Evolutionary conservation across 2,329 filamentous ascomycete species (phyloP), one percentile per base, ranked within the genome.

Genomic region (Trichophyton benhamiae): DNA sequence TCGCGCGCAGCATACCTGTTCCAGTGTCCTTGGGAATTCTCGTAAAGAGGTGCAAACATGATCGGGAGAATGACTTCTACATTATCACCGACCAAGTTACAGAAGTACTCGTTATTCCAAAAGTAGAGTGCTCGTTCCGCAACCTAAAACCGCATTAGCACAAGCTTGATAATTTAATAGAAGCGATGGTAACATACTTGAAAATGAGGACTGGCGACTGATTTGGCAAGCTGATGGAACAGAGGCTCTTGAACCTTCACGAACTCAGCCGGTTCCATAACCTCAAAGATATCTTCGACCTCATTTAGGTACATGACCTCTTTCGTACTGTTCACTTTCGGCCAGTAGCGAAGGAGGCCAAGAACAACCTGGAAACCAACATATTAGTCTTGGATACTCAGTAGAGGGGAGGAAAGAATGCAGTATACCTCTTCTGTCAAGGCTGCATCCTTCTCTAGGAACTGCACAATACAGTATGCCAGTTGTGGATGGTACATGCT

Each of bases 91-190:
- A 99, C 94, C 63, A 99, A 81, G 72, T 97, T 99, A 80, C 94
- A 99, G 78, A 99, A 99, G 75, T 99, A 99, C 75, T 99, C 94
- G 72, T 99, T 99, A 80, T 99, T 99, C 94, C 94, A 99, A 79
- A 99, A 99, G 78, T 99, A 99, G 30, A 99, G 82, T 3, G 94
- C 94, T 66, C 94, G 86, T 77, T 99, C 94, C 17, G 94, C 94
- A 62, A 99, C 94, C 82, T 85, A 64, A 38, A 25, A n/a, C 46
- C 61, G 4, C 60, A 63, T 66, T 64, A 68, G 64, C 57, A 64
- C 58, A 20, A 27, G 30, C n/a, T 49, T 20, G 57, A n/a, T 1
- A 27, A n/a, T 36, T 33, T 25, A 13, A 22, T 60, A 61, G 55
- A 9, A 13, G 13, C 17, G 49, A 42, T 20, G 13, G 8, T 30